These are phyloP conservation scores for Penicillium roqueforti DNA, from an alignment of 495 filamentous ascomycete genomes.

Conservation along the genomic window DNA sequence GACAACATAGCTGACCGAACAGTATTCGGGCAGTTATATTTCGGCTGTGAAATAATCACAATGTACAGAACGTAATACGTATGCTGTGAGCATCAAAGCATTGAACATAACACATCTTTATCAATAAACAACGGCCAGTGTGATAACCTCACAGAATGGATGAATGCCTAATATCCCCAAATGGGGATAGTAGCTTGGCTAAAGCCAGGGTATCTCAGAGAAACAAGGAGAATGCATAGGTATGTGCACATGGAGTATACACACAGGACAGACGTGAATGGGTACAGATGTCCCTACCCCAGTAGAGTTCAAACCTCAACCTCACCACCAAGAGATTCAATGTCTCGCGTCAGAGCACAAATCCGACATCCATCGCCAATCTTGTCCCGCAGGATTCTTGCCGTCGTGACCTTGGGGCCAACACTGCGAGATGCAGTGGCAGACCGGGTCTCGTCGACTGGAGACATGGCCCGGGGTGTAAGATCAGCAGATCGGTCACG, in stretches of 20 bases:
- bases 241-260: slow-evolving; percentile 13
- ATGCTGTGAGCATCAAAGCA: not conserved
- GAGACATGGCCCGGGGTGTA: slow-evolving; percentile 31
- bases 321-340: slow-evolving; percentile 33
- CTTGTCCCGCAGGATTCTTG: slow-evolving; percentile 67
- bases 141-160: not conserved
- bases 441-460: slow-evolving; percentile 16
- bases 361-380: slow-evolving; percentile 69
- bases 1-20: not conserved
- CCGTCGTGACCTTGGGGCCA: slow-evolving; percentile 84
- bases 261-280: not conserved
- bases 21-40: not conserved
- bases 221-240: slow-evolving; percentile 7
- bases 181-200: not conserved
- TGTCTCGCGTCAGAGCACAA: slow-evolving; percentile 46
- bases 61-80: not conserved
- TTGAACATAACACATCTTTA: not conserved
- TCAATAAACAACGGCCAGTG: not conserved
- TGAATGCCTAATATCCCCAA: slow-evolving; percentile 1
- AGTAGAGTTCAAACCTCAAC: slow-evolving; percentile 11
- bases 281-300: not conserved
- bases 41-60: not conserved
- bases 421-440: slow-evolving; percentile 55
- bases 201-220: slow-evolving; percentile 10
- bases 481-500: slow-evolving; percentile 18